Evolutionary conservation across 78 protist genomes (phyloP).

Genomic region (Mantamonas sphyraenae): DNA sequence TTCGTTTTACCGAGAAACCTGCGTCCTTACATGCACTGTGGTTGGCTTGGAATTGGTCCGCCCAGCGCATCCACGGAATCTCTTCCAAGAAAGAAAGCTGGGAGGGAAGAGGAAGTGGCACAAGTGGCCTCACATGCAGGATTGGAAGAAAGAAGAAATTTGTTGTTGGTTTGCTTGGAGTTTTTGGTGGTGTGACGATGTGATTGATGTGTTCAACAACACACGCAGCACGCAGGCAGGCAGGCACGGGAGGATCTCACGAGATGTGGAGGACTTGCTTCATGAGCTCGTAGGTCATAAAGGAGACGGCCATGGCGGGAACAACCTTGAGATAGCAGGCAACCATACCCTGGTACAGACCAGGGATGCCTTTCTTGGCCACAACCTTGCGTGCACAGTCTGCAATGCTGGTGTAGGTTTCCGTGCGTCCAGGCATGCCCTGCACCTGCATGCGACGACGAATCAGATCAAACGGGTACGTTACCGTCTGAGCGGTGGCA

Average conservation of each 20-base stretch:
- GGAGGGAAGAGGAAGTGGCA: too few relatives aligned
- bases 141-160: too few relatives aligned
- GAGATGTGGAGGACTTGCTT: slow-evolving; percentile 19
- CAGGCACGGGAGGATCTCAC: neutral
- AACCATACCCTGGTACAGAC: slow-evolving; percentile 59
- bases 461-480: slow-evolving; percentile 66
- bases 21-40: too few relatives aligned
- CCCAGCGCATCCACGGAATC: too few relatives aligned
- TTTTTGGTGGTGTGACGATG: too few relatives aligned
- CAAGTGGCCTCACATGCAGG: too few relatives aligned
- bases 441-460: slow-evolving; percentile 58
- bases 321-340: slow-evolving; percentile 70
- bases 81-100: too few relatives aligned
- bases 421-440: slow-evolving; percentile 26
- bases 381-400: slow-evolving; percentile 39
- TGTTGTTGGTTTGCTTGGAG: too few relatives aligned
- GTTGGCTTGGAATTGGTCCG: too few relatives aligned
- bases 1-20: too few relatives aligned
- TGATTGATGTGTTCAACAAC: neutral
- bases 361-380: slow-evolving; percentile 29
- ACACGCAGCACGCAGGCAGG: neutral
- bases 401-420: slow-evolving; percentile 23
- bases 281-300: slow-evolving; percentile 54
- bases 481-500: slow-evolving; percentile 60
- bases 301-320: slow-evolving; percentile 66